These are phyloP conservation scores for Cutaneotrichosporon cutaneum DNA, from an alignment of 1,284 basidiomycete species.

Conservation along the genomic window DNA sequence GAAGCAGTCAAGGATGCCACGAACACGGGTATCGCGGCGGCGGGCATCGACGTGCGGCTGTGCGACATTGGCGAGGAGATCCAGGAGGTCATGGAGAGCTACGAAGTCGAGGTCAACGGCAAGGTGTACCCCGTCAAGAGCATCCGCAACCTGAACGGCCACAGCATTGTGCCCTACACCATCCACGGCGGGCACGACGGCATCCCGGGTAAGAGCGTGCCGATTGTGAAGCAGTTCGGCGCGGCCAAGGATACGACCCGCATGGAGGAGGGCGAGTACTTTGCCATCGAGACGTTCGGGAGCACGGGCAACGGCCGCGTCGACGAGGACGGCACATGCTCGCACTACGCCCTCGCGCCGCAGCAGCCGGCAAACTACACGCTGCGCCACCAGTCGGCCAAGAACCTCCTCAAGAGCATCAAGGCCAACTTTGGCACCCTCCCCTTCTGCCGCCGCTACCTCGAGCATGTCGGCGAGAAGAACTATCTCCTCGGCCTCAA, in stretches of 20 bases:
- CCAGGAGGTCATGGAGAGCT: slow-evolving; percentile 99
- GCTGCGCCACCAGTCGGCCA: slow-evolving; percentile 72
- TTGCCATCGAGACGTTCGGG: slow-evolving; percentile 98
- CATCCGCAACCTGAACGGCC: slow-evolving; percentile 86
- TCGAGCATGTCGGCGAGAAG: slow-evolving; percentile 90
- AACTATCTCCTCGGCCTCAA: slow-evolving; percentile 91
- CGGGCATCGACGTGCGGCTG: slow-evolving; percentile 92
- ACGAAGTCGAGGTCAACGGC: slow-evolving; percentile 88
- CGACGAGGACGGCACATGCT: slow-evolving; percentile 89
- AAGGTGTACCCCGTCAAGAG: slow-evolving; percentile 85
- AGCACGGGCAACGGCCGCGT: slow-evolving; percentile 92
- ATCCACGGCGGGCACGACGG: slow-evolving; percentile 69
- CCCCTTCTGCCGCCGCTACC: slow-evolving; percentile 92
- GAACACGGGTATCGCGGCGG: slow-evolving; percentile 82
- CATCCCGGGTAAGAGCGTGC: slow-evolving; percentile 69
- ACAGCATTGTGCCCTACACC: slow-evolving; percentile 82
- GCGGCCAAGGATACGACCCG: slow-evolving; percentile 68
- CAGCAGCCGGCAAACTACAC: slow-evolving; percentile 41
- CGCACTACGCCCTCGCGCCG: slow-evolving; percentile 72
- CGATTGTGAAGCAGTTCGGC: slow-evolving; percentile 77
- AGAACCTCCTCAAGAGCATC: slow-evolving; percentile 81
- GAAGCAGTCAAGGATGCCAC: slow-evolving; percentile 93
- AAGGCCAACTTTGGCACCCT: slow-evolving; percentile 92
- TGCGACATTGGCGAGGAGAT: slow-evolving; percentile 90
- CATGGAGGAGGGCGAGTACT: slow-evolving; percentile 99